phyloP scores from a whole-genome alignment of 2,329 filamentous ascomycete species.

The Colletotrichum echinochloae region DNA sequence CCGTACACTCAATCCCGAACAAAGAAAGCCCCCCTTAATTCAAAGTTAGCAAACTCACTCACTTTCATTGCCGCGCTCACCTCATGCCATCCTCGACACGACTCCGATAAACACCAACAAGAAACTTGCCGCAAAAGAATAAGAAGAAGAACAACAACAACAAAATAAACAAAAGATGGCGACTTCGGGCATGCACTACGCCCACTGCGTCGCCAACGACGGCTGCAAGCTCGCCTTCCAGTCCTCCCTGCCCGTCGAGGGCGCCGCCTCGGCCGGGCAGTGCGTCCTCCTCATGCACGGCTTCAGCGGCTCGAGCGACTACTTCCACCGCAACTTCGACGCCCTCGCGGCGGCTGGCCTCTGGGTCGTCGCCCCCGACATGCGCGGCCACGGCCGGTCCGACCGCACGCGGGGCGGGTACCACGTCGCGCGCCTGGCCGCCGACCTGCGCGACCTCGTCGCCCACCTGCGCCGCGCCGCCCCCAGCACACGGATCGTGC shows the following conservation, averaged over 20 bases:
- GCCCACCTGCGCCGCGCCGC: conserved; percentile 43
- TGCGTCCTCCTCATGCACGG: conserved; percentile 55
- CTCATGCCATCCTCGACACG: not conserved
- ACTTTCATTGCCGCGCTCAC: not conserved
- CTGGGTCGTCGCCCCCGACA: conserved; percentile 55
- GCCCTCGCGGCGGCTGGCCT: conserved; percentile 44
- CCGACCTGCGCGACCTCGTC: conserved; percentile 51
- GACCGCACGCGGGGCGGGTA: conserved; percentile 50
- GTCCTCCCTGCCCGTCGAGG: conserved; percentile 48
- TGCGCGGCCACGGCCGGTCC: conserved; percentile 54
- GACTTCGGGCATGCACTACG: conserved; percentile 47
- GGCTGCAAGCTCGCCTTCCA: conserved; percentile 51
- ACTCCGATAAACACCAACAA: not conserved
- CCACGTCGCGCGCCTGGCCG: conserved; percentile 55
- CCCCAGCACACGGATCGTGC: conserved; percentile 44
- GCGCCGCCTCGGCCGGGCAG: conserved; percentile 18
- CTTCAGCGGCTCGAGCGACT: conserved; percentile 55
- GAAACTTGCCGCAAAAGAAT: not conserved
- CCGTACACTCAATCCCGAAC: conserved; percentile 12
- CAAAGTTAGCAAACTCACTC: not conserved
- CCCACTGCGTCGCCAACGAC: conserved; percentile 48
- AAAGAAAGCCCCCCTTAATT: conserved; percentile 6
- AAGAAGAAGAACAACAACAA: not conserved
- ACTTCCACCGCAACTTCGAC: conserved; percentile 52
- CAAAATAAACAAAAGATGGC: conserved; percentile 8